phyloP scores from a whole-genome alignment of 768 basidiomycete species.

The Kwoniella heveanensis region DNA sequence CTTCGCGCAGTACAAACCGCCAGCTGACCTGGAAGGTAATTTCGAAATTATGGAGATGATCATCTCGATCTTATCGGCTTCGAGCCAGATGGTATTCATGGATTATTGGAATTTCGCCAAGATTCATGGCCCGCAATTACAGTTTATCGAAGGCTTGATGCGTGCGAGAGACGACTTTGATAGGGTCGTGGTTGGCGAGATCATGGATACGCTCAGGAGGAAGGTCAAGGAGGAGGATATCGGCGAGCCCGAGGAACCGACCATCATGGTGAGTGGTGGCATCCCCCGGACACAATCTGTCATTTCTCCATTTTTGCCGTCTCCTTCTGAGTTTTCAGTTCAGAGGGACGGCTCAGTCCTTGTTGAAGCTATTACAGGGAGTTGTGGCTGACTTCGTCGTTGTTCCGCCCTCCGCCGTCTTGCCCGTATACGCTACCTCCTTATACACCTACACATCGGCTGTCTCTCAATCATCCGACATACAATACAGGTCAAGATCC shows the following conservation, averaged over 20 bases:
- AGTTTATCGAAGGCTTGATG: conserved; percentile 88
- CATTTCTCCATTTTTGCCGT: neutral
- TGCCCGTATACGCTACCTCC: neutral
- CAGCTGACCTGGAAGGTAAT: conserved; percentile 74
- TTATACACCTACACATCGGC: too few species aligned
- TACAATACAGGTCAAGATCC: conserved; percentile 33
- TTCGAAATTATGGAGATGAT: conserved; percentile 87
- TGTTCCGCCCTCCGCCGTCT: neutral
- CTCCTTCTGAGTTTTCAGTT: too few species aligned
- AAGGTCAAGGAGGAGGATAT: conserved; percentile 82
- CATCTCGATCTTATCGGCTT: conserved; percentile 77
- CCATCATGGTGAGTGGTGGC: conserved; percentile 55
- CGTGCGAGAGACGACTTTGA: conserved; percentile 87
- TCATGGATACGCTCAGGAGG: conserved; percentile 89
- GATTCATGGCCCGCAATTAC: conserved; percentile 86
- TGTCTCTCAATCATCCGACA: neutral
- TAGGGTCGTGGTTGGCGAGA: conserved; percentile 79
- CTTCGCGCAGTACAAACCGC: conserved; percentile 75
- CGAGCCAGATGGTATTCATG: conserved; percentile 83
- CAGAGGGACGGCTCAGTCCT: too few species aligned
- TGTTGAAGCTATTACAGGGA: too few species aligned
- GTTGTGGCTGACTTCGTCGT: neutral
- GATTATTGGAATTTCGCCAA: conserved; percentile 93
- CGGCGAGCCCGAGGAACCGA: conserved; percentile 52
- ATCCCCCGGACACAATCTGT: too few species aligned